Evolutionary conservation across 768 basidiomycete genomes (phyloP).

Genomic region (Russula ochroleuca): DNA sequence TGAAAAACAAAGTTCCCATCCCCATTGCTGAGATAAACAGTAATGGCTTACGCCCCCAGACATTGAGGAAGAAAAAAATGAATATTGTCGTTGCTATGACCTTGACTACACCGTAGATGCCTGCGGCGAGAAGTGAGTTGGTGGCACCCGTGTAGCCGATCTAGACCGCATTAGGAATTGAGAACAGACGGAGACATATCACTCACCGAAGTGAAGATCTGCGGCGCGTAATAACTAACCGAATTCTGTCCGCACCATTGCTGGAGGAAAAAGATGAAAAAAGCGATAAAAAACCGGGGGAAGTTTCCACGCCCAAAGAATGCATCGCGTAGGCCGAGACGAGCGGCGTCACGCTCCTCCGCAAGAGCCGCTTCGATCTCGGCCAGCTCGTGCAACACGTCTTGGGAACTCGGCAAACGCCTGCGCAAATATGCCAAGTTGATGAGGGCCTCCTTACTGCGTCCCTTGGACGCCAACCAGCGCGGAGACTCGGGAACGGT

Average conservation of each 20-base stretch:
- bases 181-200: background rate
- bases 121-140: slow-evolving; percentile 65
- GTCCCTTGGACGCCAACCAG: slow-evolving; percentile 65
- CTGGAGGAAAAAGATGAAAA: slow-evolving; percentile 72
- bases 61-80: slow-evolving; percentile 63
- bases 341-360: slow-evolving; percentile 64
- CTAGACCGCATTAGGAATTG: slow-evolving; percentile 31
- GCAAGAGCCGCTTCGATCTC: slow-evolving; percentile 79
- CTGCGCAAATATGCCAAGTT: slow-evolving; percentile 65
- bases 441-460: slow-evolving; percentile 46
- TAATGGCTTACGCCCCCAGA: slow-evolving; percentile 62
- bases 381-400: slow-evolving; percentile 56
- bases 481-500: slow-evolving; percentile 75
- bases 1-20: slow-evolving; percentile 78
- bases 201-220: slow-evolving; percentile 62
- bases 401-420: slow-evolving; percentile 40
- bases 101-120: slow-evolving; percentile 66
- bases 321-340: slow-evolving; percentile 63
- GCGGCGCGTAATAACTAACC: slow-evolving; percentile 69
- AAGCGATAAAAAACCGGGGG: slow-evolving; percentile 80
- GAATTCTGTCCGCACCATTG: slow-evolving; percentile 86
- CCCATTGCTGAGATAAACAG: slow-evolving; percentile 70
- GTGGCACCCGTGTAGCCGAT: slow-evolving; percentile 61
- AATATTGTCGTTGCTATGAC: slow-evolving; percentile 61
- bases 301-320: slow-evolving; percentile 81